phyloP scores from a whole-genome alignment of 257 asterid genomes.

The Eustoma russellianum region DNA sequence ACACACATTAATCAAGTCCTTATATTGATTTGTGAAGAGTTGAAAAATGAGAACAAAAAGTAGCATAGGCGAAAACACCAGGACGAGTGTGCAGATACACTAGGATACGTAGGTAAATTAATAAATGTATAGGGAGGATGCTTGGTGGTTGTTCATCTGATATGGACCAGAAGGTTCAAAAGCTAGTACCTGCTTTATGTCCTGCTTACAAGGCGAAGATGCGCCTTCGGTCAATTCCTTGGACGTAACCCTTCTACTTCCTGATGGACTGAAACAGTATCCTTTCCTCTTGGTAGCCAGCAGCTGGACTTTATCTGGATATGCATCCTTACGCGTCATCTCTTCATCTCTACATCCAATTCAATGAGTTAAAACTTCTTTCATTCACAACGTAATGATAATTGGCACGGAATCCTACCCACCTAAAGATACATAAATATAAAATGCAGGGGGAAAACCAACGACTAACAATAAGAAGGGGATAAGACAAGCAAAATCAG shows the following conservation, averaged over 20 bases:
- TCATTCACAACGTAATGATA: neutral
- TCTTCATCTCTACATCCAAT: constrained; percentile 45
- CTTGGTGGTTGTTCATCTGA: too few relatives aligned
- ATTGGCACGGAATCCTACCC: neutral
- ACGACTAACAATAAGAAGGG: too few relatives aligned
- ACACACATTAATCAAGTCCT: too few relatives aligned
- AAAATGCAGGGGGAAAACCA: too few relatives aligned
- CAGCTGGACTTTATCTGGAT: constrained; percentile 43
- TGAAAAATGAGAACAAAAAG: too few relatives aligned
- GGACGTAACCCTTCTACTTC: constrained; percentile 50
- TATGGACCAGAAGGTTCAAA: neutral
- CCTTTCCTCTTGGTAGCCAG: constrained; percentile 32
- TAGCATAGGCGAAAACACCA: too few relatives aligned
- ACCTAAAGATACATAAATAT: neutral
- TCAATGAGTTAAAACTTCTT: constrained; percentile 1
- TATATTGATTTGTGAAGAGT: too few relatives aligned
- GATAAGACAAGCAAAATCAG: constrained; percentile 10
- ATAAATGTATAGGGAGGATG: too few relatives aligned
- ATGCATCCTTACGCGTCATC: constrained; percentile 11
- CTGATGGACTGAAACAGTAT: constrained; percentile 64
- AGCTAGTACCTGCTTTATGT: constrained; percentile 58
- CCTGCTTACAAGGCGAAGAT: constrained; percentile 59
- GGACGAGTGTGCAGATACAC: too few relatives aligned
- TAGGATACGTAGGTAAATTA: too few relatives aligned
- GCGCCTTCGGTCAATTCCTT: constrained; percentile 47